Base-by-base conservation (phyloP, 306 rosid species). In the Abrus pulchellus region DNA sequence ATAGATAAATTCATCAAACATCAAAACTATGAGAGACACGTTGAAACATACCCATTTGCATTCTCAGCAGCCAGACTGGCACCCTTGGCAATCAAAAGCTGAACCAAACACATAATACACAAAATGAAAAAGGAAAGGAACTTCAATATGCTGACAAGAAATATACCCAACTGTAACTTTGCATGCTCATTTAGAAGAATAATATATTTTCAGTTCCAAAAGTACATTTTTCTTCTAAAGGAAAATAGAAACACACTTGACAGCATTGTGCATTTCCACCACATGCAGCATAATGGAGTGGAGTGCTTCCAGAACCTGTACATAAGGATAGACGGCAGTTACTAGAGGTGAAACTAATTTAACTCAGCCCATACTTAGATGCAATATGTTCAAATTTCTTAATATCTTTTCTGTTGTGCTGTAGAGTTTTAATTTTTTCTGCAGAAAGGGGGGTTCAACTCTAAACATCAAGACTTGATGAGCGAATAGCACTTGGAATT, bases 231-330 rank as follows among this genome's bases (percentile, higher is more conserved):
- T 27, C 68, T 72, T 6, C 41, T 10, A 54, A 70, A 66, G 8
- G 36, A 67, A 66, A 44, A 44, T 59, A 68, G 55, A 61, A 55
- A 78, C 92, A 56, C 75, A 95, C 99, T 72, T 93, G 90, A 86
- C 99, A 95, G 81, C 97, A 93, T 81, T 95, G 97, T 38, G 93
- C 96, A 93, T 93, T 90, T 79, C 99, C 99, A 64, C 99, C 97
- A 36, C 98, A 93, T 66, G 98, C 98, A 68, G 97, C 99, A 83
- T 95, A 95, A 82, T 95, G 99, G 54, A 95, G 97, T 68, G 99
- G 87, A 61, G 97, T 90, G 89, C 99, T 95, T 80, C 96, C 99
- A 52, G 97, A 89, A 85, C 98, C 99, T 95, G 80, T 79, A 75
- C 80, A 79, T 74, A 80, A 50, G 56, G 78, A 62, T 72, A 47